Conservation (phyloP, 139 green algal genomes). For the Zygnema cylindricum region DNA sequence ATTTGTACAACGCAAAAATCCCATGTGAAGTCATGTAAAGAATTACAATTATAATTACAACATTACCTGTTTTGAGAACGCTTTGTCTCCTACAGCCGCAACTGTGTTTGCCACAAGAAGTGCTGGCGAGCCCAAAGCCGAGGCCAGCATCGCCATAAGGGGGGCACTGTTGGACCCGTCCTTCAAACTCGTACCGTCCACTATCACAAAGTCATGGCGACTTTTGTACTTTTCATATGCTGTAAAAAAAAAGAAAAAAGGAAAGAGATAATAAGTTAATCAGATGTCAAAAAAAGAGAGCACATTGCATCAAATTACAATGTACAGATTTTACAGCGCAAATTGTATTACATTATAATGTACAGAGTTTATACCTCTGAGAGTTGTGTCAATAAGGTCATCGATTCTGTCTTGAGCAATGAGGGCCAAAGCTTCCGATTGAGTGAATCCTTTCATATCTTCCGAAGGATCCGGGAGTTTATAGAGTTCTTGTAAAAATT, state of each 20-base stretch:
- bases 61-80: background rate
- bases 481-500: slow-evolving; percentile 27
- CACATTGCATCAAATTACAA: too few relatives aligned
- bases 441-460: slow-evolving; percentile 46
- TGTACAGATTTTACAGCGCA: too few relatives aligned
- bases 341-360: too few relatives aligned
- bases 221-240: slow-evolving; percentile 58
- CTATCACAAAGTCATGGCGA: slow-evolving; percentile 55
- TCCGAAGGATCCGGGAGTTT: slow-evolving; percentile 3
- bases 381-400: slow-evolving; percentile 53
- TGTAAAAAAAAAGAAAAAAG: slow-evolving; percentile 25
- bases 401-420: slow-evolving; percentile 37
- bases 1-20: background rate
- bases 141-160: slow-evolving; percentile 47
- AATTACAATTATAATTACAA: background rate
- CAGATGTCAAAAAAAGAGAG: too few relatives aligned
- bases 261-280: background rate
- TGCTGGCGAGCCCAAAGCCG: slow-evolving; percentile 32
- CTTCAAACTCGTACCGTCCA: slow-evolving; percentile 50
- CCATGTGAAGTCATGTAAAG: background rate
- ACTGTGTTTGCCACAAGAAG: slow-evolving; percentile 36
- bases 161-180: slow-evolving; percentile 50
- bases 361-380: slow-evolving; percentile 38
- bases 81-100: slow-evolving; percentile 10
- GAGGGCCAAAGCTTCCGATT: slow-evolving; percentile 31